Conservation (phyloP, 2,329 filamentous ascomycete genomes). For the Exserohilum turcica region DNA sequence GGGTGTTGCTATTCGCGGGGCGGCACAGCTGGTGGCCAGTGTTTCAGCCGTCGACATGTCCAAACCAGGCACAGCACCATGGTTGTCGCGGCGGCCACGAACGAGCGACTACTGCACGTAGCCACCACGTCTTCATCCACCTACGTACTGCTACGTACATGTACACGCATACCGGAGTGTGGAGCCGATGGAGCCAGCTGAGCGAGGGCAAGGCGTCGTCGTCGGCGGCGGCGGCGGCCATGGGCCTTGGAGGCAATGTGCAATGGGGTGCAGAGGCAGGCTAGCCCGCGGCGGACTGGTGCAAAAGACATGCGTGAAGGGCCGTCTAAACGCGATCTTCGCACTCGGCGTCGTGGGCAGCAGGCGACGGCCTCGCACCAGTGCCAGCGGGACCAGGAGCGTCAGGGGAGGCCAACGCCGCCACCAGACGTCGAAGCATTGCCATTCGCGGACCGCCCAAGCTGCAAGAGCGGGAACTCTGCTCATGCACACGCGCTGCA, state of each 20-base stretch:
- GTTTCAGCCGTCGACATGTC: conserved; percentile 21
- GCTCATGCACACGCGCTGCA: conserved; percentile 38
- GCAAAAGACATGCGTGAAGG: background rate
- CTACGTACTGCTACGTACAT: too few species aligned
- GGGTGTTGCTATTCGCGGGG: conserved; percentile 11
- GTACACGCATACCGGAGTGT: conserved; percentile 14
- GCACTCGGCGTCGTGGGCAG: conserved; percentile 12
- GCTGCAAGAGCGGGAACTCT: conserved; percentile 29
- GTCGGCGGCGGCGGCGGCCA: background rate
- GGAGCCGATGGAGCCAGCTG: conserved; percentile 11
- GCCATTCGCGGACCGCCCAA: conserved; percentile 28
- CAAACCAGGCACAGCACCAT: background rate
- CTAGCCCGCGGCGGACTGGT: background rate
- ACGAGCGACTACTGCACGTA: background rate
- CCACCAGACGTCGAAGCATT: conserved; percentile 18
- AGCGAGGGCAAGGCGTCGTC: background rate
- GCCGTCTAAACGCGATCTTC: conserved; percentile 17
- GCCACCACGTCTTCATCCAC: conserved; percentile 1
- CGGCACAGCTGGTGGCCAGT: conserved; percentile 13
- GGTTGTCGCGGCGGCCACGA: background rate
- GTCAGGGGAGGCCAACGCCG: conserved; percentile 24
- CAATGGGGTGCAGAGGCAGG: too few species aligned
- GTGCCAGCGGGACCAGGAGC: conserved; percentile 21
- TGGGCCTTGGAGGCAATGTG: too few species aligned
- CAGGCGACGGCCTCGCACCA: conserved; percentile 4